These are phyloP conservation scores for Uncinocarpus reesii DNA, from an alignment of 2,329 filamentous ascomycete genomes.

Conservation along the genomic window DNA sequence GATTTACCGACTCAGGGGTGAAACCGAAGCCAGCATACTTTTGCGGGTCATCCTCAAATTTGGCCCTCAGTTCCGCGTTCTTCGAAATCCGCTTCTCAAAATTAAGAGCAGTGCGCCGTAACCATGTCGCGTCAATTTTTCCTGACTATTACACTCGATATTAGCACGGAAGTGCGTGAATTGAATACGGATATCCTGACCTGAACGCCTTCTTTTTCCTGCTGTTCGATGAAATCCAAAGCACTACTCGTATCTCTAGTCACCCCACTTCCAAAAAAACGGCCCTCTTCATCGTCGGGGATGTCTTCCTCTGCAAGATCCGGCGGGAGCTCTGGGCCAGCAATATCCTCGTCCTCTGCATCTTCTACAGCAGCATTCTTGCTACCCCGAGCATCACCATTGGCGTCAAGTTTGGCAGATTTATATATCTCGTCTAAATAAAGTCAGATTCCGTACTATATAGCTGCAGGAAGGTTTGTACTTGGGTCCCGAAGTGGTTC, in stretches of 20 bases:
- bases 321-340: slow-evolving; percentile 47
- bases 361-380: slow-evolving; percentile 41
- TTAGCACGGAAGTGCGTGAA: slow-evolving; percentile 19
- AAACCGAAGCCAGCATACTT: slow-evolving; percentile 42
- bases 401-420: slow-evolving; percentile 45
- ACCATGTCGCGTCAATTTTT: slow-evolving; percentile 73
- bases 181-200: slow-evolving; percentile 21
- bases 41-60: slow-evolving; percentile 66
- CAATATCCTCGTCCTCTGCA: slow-evolving; percentile 39
- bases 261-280: slow-evolving; percentile 91
- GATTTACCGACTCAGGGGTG: neutral
- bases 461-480: slow-evolving; percentile 21
- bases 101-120: slow-evolving; percentile 66
- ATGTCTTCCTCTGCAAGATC: slow-evolving; percentile 50
- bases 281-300: slow-evolving; percentile 75
- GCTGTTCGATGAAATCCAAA: slow-evolving; percentile 74
- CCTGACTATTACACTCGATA: slow-evolving; percentile 41
- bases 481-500: slow-evolving; percentile 45
- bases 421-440: slow-evolving; percentile 48
- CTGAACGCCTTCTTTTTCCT: slow-evolving; percentile 45
- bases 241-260: slow-evolving; percentile 69
- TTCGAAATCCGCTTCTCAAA: slow-evolving; percentile 87
- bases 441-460: neutral
- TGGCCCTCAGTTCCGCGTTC: slow-evolving; percentile 80
- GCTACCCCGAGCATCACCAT: slow-evolving; percentile 42